phyloP scores from a whole-genome alignment of 2,329 filamentous ascomycete genomes.

The Hypoxylon sp. region DNA sequence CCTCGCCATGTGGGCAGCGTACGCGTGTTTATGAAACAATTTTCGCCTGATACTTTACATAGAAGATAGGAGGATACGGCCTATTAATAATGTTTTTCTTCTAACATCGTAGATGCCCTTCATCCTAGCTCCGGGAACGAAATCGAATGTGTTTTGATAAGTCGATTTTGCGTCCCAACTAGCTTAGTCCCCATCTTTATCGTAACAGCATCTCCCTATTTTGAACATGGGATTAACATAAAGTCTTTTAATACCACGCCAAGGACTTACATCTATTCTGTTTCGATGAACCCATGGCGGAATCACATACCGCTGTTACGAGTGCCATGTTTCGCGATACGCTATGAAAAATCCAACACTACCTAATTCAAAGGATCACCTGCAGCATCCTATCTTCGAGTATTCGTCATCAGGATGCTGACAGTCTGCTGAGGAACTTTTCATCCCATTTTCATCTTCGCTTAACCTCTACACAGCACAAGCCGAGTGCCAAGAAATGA shows the following conservation, averaged over 20 bases:
- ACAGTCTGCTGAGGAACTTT: background rate
- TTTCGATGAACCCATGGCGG: background rate
- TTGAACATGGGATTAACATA: background rate
- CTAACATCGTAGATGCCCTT: background rate
- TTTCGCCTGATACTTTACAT: conserved; percentile 28
- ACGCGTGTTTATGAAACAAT: conserved; percentile 40
- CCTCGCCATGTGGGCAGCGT: conserved; percentile 4
- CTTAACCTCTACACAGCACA: background rate
- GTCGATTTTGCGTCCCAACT: background rate
- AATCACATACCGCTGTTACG: conserved; percentile 5
- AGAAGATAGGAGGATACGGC: conserved; percentile 1
- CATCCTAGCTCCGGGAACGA: conserved; percentile 1
- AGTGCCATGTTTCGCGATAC: conserved; percentile 2
- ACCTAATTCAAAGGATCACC: background rate
- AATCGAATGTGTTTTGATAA: background rate
- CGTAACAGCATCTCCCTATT: conserved; percentile 3
- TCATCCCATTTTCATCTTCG: background rate
- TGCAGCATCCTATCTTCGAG: conserved; percentile 1
- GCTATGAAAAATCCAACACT: conserved; percentile 3
- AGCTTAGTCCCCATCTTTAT: conserved; percentile 6
- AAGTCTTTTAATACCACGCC: background rate
- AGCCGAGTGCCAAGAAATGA: background rate
- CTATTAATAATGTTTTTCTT: conserved; percentile 7
- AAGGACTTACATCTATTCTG: background rate
- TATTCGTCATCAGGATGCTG: conserved; percentile 12